Conservation (phyloP, 306 rosid genomes). For the Vachellia collinsii region DNA sequence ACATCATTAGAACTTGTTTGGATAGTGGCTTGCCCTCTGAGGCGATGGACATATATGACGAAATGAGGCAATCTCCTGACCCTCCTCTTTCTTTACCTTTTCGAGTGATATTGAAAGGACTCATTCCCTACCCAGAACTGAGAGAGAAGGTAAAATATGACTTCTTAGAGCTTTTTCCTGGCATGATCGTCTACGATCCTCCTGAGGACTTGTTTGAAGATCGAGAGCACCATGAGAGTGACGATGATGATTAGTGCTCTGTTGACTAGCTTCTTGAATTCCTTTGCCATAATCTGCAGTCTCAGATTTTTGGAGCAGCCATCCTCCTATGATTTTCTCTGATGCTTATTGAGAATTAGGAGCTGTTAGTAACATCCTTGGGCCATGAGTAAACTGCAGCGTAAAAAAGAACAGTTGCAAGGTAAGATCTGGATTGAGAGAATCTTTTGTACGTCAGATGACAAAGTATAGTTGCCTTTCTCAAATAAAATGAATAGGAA, state of each 20-base stretch:
- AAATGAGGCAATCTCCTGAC: slow-evolving; percentile 86
- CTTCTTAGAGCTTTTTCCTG: slow-evolving; percentile 83
- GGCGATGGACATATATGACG: slow-evolving; percentile 79
- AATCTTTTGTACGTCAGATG: neutral
- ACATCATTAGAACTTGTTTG: slow-evolving; percentile 67
- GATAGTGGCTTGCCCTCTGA: slow-evolving; percentile 71
- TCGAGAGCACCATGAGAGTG: slow-evolving; percentile 43
- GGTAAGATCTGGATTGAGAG: neutral
- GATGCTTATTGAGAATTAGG: neutral
- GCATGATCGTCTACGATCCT: slow-evolving; percentile 86
- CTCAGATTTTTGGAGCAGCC: slow-evolving; percentile 18
- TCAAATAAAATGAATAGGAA: neutral
- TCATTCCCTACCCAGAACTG: slow-evolving; percentile 78
- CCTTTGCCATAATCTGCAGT: slow-evolving; percentile 11
- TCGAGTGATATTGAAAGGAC: slow-evolving; percentile 88
- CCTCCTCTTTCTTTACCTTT: slow-evolving; percentile 84
- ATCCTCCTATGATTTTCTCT: neutral
- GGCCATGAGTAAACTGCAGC: neutral
- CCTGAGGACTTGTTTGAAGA: slow-evolving; percentile 93
- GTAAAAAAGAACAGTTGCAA: neutral
- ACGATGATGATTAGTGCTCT: slow-evolving; percentile 38
- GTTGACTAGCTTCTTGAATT: slow-evolving; percentile 1
- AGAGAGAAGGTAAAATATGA: slow-evolving; percentile 83
- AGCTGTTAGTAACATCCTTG: neutral
- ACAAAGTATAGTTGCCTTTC: neutral